Conservation (phyloP, 495 filamentous ascomycete genomes). For the Talaromyces wortmannii region DNA sequence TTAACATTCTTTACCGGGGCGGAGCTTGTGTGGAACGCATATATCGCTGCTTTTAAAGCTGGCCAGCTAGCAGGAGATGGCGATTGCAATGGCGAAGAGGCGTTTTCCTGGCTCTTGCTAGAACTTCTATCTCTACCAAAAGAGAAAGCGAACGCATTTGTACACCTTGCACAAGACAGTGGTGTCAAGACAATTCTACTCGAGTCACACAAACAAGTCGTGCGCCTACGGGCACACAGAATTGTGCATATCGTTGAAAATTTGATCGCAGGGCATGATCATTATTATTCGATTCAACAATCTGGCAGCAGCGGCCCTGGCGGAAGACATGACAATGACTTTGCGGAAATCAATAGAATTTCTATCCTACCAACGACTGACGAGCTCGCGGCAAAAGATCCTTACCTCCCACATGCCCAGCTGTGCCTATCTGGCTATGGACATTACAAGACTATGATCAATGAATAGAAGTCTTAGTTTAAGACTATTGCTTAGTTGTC, state of each 20-base stretch:
- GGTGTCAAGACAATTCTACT: constrained; percentile 14
- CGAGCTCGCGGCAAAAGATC: neutral
- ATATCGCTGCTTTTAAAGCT: constrained; percentile 26
- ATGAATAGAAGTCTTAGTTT: too few species aligned
- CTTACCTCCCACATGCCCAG: neutral
- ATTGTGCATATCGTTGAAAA: constrained; percentile 23
- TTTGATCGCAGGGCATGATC: neutral
- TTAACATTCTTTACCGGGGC: constrained; percentile 42
- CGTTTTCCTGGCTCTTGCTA: constrained; percentile 51
- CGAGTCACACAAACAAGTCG: constrained; percentile 13
- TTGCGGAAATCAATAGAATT: constrained; percentile 9
- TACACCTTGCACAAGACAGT: constrained; percentile 16
- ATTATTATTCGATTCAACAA: neutral
- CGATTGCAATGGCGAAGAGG: constrained; percentile 16
- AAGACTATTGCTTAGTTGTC: too few species aligned
- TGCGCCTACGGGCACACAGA: constrained; percentile 20
- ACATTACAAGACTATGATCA: too few species aligned
- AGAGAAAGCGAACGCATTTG: neutral
- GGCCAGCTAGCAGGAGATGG: constrained; percentile 17
- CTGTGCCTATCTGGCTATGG: too few species aligned
- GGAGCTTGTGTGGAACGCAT: constrained; percentile 46
- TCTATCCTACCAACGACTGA: constrained; percentile 9
- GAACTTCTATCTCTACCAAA: constrained; percentile 40
- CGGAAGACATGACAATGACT: constrained; percentile 11
- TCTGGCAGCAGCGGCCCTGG: constrained; percentile 2